These are phyloP conservation scores for Populus euphratica DNA, from an alignment of 345 rosid genomes.

Conservation along the genomic window DNA sequence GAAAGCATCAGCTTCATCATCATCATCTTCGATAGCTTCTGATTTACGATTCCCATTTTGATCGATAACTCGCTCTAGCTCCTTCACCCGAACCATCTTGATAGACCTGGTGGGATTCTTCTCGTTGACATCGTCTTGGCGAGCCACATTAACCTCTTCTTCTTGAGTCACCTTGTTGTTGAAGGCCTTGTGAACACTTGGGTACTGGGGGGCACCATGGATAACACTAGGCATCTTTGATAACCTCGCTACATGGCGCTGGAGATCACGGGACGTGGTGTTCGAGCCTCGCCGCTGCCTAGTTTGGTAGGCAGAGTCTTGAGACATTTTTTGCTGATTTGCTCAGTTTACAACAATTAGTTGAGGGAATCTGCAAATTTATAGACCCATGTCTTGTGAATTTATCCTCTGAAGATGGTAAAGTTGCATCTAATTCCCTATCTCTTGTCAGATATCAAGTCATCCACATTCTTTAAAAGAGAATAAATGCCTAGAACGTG, in stretches of 20 bases:
- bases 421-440: constrained; percentile 36
- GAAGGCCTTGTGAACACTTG: constrained; percentile 36
- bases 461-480: not conserved
- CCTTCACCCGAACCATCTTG: constrained; percentile 40
- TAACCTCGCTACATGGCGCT: constrained; percentile 23
- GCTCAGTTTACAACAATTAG: not conserved
- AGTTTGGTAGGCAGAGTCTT: constrained; percentile 4
- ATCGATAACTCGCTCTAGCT: constrained; percentile 16
- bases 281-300: constrained; percentile 25
- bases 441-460: not conserved
- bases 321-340: constrained; percentile 5
- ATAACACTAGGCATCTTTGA: constrained; percentile 30
- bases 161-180: constrained; percentile 16
- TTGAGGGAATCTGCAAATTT: constrained; percentile 8
- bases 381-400: constrained; percentile 19
- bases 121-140: constrained; percentile 23
- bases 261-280: constrained; percentile 35
- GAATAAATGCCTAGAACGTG: not conserved
- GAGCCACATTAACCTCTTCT: constrained; percentile 10
- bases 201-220: constrained; percentile 40
- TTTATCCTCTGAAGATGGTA: constrained; percentile 25
- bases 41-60: not conserved
- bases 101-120: constrained; percentile 16
- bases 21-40: constrained; percentile 15
- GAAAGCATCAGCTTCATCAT: constrained; percentile 22